Percentiles rank a stretch among this genome's conserved stretches.
phyloP scores from a whole-genome alignment of 306 rosid species.

The Trichosanthes truncata region DNA sequence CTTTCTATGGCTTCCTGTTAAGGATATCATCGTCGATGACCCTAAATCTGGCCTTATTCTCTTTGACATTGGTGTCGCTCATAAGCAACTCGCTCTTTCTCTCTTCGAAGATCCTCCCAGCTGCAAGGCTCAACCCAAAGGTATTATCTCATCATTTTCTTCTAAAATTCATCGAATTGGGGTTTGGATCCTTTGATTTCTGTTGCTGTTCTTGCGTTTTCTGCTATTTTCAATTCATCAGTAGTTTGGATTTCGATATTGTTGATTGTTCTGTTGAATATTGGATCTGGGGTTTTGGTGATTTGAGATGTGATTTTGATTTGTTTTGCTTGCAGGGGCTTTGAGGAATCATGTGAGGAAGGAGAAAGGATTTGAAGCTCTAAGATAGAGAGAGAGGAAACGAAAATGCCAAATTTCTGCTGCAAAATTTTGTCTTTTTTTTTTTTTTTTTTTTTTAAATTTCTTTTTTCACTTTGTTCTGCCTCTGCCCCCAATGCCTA shows the following conservation, averaged over 20 bases:
- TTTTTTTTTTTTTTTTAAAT: neutral
- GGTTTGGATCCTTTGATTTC: too few relatives aligned
- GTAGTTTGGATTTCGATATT: neutral
- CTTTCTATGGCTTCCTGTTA: slow-evolving; percentile 53
- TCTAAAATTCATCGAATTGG: too few relatives aligned
- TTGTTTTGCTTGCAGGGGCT: neutral
- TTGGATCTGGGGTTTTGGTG: neutral
- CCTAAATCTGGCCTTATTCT: slow-evolving; percentile 49
- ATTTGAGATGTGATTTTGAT: neutral
- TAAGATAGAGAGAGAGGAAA: neutral
- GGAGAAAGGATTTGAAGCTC: slow-evolving; percentile 6
- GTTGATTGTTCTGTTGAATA: neutral
- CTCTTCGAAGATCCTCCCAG: slow-evolving; percentile 63
- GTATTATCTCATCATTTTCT: neutral
- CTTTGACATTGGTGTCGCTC: slow-evolving; percentile 57
- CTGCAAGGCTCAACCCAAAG: slow-evolving; percentile 36
- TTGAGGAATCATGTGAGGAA: slow-evolving; percentile 14
- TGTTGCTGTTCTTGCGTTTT: too few relatives aligned
- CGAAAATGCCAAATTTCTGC: slow-evolving; percentile 3
- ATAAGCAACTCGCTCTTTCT: slow-evolving; percentile 50
- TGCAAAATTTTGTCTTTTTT: neutral
- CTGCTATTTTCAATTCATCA: too few relatives aligned
- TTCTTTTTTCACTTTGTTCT: neutral
- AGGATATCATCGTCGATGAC: slow-evolving; percentile 53
- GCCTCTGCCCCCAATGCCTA: neutral